A percentile compares a stretch with the other conserved stretches of the same genome.
phyloP scores from a whole-genome alignment of 495 filamentous ascomycete species.

The Echria macrotheca region DNA sequence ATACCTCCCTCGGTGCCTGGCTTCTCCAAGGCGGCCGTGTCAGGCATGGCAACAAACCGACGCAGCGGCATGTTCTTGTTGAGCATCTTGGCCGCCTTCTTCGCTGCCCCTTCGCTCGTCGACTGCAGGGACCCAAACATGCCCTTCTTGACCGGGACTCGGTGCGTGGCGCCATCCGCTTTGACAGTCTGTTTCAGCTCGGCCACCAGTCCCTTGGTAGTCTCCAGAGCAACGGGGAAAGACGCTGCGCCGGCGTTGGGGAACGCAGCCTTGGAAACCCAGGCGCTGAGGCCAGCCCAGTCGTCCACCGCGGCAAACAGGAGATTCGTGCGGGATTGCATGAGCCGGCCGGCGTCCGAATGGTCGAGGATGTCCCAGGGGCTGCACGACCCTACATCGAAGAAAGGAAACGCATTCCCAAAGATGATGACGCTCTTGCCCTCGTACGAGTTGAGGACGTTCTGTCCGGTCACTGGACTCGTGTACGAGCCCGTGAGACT shows the following conservation, averaged over 20 bases:
- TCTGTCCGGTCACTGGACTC: conserved; percentile 7
- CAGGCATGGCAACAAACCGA: conserved; percentile 1
- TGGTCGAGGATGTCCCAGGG: conserved; percentile 23
- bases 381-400: conserved; percentile 9
- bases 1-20: neutral
- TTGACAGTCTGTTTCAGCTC: no score
- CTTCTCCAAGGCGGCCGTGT: neutral
- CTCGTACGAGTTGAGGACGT: conserved; percentile 14
- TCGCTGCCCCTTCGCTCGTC: neutral
- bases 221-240: neutral
- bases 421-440: conserved; percentile 20
- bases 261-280: conserved; percentile 2
- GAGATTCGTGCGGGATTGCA: conserved; percentile 15
- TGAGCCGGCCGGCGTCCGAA: conserved; percentile 9
- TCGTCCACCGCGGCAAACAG: conserved; percentile 11
- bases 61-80: conserved; percentile 8
- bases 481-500: conserved; percentile 20
- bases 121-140: conserved; percentile 3
- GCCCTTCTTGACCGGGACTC: neutral
- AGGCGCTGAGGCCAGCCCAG: neutral
- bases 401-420: conserved; percentile 20
- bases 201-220: no score
- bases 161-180: no score
- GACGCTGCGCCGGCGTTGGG: neutral
- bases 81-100: neutral